A percentile compares a stretch with the other conserved stretches of the same genome.
These are phyloP conservation scores for Trypanosoma vivax DNA, from an alignment of 208 protist species.

Conservation along the genomic window DNA sequence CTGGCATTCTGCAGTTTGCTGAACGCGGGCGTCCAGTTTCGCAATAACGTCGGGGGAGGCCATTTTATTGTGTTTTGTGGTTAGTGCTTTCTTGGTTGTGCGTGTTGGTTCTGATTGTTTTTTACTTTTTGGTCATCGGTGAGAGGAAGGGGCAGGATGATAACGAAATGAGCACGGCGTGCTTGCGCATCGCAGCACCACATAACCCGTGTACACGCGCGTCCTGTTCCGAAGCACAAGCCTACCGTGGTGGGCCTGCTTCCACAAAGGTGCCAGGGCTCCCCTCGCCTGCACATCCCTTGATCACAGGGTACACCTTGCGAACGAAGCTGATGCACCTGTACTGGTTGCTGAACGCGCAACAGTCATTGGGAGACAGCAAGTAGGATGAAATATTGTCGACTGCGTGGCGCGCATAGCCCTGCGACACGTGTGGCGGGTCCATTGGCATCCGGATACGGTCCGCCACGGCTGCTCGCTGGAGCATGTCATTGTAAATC, in stretches of 20 bases:
- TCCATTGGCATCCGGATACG: constrained; percentile 63
- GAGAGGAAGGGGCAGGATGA: too few relatives aligned
- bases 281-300: not conserved
- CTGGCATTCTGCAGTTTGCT: constrained; percentile 12
- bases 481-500: constrained; percentile 65
- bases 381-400: constrained; percentile 60
- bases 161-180: too few relatives aligned
- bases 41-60: constrained; percentile 1
- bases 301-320: constrained; percentile 32
- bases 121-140: too few relatives aligned
- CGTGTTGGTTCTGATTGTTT: too few relatives aligned
- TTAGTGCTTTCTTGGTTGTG: constrained; percentile 5
- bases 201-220: too few relatives aligned
- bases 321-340: constrained; percentile 52
- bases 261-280: too few relatives aligned
- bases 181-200: too few relatives aligned
- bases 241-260: too few relatives aligned
- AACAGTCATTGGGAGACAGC: constrained; percentile 51
- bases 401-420: constrained; percentile 44
- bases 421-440: constrained; percentile 53
- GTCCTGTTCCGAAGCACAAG: too few relatives aligned
- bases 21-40: constrained; percentile 15
- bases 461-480: constrained; percentile 30
- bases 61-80: not conserved
- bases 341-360: constrained; percentile 33